Evolutionary conservation across 805 yeast genomes (phyloP), one percentile per base, ranked within the genome.

Genomic region (Nakazawaea wickerhamii): DNA sequence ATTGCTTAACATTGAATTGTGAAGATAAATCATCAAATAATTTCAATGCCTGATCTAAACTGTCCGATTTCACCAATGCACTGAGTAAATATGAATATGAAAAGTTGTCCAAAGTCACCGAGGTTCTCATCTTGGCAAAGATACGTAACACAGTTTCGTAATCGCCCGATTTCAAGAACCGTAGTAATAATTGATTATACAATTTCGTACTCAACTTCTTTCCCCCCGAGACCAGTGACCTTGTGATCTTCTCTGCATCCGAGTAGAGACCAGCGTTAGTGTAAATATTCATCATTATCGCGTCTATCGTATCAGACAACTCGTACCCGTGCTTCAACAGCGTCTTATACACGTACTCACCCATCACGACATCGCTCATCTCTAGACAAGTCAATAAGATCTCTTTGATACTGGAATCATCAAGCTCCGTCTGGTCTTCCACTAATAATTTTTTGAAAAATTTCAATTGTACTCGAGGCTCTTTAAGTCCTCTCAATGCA

Each of bases 401-500:
- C 20, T 41, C 44, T n/a, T 30, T 17, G 27, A 41, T 34, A 30
- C 17, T 22, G 14, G 30, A 21, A 15, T 23, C 26, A 15, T 36
- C 25, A 7, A 41, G 15, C 13, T 28, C 40, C 6, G 23, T 14
- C n/a, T 41, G 15, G 13, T 41, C 44, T n/a, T 36, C 40, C 13
- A 23, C 20, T 14, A 41, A 11, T 32, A 41, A 36, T 27, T 18
- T 28, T 21, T 41, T 41, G 37, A 62, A 53, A 26, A 63, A 58
- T 38, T 56, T 48, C 46, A 45, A 61, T 48, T 41, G 72, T 58
- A 63, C 58, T 4, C 54, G 51, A 7, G 64, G 40, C 39, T 75
- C 70, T 23, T 56, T 49, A 2, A 62, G 48, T n/a, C 67, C 68
- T 4, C 68, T 52, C 34, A 64, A 58, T 2, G 65, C 61, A 17